These are phyloP conservation scores for Trichosporon ovoides DNA, from an alignment of 1,284 basidiomycete genomes.

Conservation along the genomic window DNA sequence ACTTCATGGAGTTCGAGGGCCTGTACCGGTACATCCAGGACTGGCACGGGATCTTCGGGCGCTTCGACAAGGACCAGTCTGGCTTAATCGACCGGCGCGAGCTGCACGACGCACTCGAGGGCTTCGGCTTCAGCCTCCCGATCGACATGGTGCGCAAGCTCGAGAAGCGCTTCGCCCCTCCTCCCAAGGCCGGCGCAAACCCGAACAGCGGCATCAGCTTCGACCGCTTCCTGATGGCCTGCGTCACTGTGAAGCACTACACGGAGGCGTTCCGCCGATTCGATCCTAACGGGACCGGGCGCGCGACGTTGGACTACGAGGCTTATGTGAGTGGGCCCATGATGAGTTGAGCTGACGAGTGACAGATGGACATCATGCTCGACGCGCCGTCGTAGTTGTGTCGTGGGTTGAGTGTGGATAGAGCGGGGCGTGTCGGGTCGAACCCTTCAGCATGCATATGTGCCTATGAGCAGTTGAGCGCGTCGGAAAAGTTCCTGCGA, in stretches of 20 bases:
- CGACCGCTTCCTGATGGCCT: slow-evolving; percentile 50
- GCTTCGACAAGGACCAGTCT: slow-evolving; percentile 47
- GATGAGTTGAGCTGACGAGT: slow-evolving; percentile 1
- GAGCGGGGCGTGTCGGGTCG: too few relatives aligned
- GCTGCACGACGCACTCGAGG: slow-evolving; percentile 46
- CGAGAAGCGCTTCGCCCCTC: slow-evolving; percentile 46
- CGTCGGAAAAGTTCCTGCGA: too few relatives aligned
- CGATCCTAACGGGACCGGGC: slow-evolving; percentile 37
- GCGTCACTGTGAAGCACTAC: slow-evolving; percentile 50
- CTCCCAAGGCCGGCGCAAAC: slow-evolving; percentile 31
- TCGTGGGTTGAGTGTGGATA: too few relatives aligned
- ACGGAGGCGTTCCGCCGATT: slow-evolving; percentile 47
- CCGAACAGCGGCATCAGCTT: slow-evolving; percentile 41
- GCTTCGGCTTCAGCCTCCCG: slow-evolving; percentile 48
- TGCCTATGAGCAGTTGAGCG: too few relatives aligned
- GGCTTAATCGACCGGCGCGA: slow-evolving; percentile 48
- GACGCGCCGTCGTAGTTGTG: slow-evolving; percentile 35
- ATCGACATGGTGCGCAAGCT: slow-evolving; percentile 45
- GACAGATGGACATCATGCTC: slow-evolving; percentile 41
- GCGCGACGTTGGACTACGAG: slow-evolving; percentile 45
- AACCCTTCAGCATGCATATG: too few relatives aligned
- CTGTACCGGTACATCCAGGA: slow-evolving; percentile 50
- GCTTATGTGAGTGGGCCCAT: slow-evolving; percentile 45
- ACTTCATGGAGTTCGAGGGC: slow-evolving; percentile 49
- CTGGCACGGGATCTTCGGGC: slow-evolving; percentile 49